Evolutionary conservation across 2,329 filamentous ascomycete species (phyloP), one percentile per base, ranked within the genome.

Genomic region (Claviceps pusilla): DNA sequence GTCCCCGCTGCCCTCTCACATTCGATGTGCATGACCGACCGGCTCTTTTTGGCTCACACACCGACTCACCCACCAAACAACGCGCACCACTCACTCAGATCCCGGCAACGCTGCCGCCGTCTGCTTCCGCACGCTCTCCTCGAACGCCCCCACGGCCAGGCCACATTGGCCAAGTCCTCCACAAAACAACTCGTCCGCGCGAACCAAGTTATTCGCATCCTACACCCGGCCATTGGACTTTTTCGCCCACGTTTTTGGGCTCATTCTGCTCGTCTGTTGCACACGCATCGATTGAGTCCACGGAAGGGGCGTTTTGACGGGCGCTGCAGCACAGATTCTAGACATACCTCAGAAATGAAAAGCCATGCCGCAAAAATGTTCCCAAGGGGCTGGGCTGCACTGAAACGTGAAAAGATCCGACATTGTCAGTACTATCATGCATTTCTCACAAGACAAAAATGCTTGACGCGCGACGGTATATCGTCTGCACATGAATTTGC

Each of bases 171-270:
- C 51, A 51, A 47, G 54, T 46, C 52, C 55, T 52, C 55, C 51
- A 54, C 55, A 50, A 54, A 54, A 56, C 52, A 53, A 52, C 46
- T 52, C 39, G 50, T 54, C 55, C 37, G 52, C 37, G 43, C 49
- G 45, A 52, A 54, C 49, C 51, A 42, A 47, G 10, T 50, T 46
- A 54, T 56, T 50, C 24, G 24, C 39, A 29, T 43, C 50, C 33
- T 31, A 33, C 39, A n/a, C n/a, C 19, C 37, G 28, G 10, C 41
- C 37, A 29, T 4, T 43, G 43, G 19, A 7, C 35, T 37, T n/a
- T 67, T 71, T 70, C 61, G 66, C 68, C 69, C 64, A 69, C 73
- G 69, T 86, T 77, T 74, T 81, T 82, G 75, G 79, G 79, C 82
- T 87, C 76, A 63, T 82, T 83, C 63, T 73, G 71, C 70, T 80